Conservation (phyloP, 2,329 filamentous ascomycete genomes). For the Sporothrix brunneoviolacea region DNA sequence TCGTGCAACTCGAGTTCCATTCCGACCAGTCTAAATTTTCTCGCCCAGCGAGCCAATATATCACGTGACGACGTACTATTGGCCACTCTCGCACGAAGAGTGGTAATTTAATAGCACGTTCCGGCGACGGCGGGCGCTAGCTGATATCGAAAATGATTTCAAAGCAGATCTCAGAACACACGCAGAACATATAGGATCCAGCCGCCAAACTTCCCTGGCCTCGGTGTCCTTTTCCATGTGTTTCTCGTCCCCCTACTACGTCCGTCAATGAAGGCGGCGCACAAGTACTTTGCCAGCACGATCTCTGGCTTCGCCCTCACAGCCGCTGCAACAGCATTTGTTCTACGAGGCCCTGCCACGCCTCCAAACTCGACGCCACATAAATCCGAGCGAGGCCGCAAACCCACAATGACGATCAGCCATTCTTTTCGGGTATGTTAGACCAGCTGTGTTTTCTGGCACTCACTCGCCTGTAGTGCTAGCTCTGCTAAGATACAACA, state of each 20-base stretch:
- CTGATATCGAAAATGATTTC: conserved; percentile 13
- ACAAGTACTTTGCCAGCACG: background rate
- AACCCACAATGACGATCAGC: conserved; percentile 35
- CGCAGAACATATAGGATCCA: too few species aligned
- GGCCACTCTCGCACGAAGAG: too few species aligned
- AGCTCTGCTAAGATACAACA: conserved; percentile 3
- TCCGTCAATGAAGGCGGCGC: conserved; percentile 4
- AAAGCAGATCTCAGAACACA: conserved; percentile 14
- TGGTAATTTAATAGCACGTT: background rate
- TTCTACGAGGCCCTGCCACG: background rate
- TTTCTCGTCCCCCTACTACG: too few species aligned
- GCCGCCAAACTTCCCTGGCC: too few species aligned
- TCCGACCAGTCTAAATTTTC: too few species aligned
- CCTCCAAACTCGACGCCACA: background rate
- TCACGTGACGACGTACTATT: too few species aligned
- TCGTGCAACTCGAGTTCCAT: too few species aligned
- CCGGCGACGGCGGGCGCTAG: too few species aligned
- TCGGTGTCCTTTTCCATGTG: too few species aligned
- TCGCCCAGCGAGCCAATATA: background rate
- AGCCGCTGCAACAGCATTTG: conserved; percentile 1
- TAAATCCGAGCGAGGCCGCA: background rate
- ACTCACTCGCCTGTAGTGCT: conserved; percentile 13
- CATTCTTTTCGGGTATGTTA: conserved; percentile 40
- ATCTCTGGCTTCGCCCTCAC: conserved; percentile 9
- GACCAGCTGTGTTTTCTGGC: background rate